Evolutionary conservation across 495 filamentous ascomycete species (phyloP).

Genomic region (Staphylotrichum longicolle): DNA sequence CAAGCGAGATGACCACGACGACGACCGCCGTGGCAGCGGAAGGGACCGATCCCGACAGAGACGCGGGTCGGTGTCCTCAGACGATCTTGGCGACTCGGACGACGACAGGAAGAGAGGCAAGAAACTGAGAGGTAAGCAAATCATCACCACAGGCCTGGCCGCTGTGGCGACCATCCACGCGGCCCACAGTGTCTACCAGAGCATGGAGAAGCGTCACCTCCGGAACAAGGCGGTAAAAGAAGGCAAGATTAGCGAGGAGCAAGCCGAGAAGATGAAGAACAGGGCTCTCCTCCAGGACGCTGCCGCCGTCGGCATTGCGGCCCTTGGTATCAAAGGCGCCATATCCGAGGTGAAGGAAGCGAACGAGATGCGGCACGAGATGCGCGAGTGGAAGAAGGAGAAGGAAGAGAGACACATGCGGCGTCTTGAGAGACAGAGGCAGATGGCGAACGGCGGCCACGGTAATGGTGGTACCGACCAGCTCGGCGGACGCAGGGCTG

Average conservation of each 20-base stretch:
- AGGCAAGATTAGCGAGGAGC: slow-evolving; percentile 68
- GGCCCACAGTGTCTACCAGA: slow-evolving; percentile 73
- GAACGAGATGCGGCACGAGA: slow-evolving; percentile 40
- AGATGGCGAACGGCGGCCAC: slow-evolving; percentile 15
- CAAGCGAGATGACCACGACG: slow-evolving; percentile 54
- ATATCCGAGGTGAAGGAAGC: slow-evolving; percentile 61
- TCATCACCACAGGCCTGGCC: slow-evolving; percentile 78
- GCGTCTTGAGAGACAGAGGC: slow-evolving; percentile 40
- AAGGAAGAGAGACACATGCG: slow-evolving; percentile 40
- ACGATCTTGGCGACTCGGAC: slow-evolving; percentile 66
- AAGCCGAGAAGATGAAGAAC: slow-evolving; percentile 70
- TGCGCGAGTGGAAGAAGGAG: slow-evolving; percentile 44
- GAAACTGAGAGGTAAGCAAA: slow-evolving; percentile 80
- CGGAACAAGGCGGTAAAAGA: slow-evolving; percentile 68
- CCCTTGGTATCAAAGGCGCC: slow-evolving; percentile 80
- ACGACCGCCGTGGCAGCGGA: slow-evolving; percentile 39
- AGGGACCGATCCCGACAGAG: slow-evolving; percentile 34
- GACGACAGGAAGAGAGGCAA: slow-evolving; percentile 72
- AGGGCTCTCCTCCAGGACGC: slow-evolving; percentile 74
- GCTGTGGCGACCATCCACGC: slow-evolving; percentile 88
- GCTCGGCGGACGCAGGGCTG: slow-evolving; percentile 40
- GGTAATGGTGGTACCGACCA: slow-evolving; percentile 23
- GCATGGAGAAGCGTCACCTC: slow-evolving; percentile 69
- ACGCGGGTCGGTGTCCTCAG: slow-evolving; percentile 46
- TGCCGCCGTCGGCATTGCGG: slow-evolving; percentile 77